These are phyloP conservation scores for Pseudogymnoascus sp. DNA, from an alignment of 2,329 filamentous ascomycete genomes.

Conservation along the genomic window DNA sequence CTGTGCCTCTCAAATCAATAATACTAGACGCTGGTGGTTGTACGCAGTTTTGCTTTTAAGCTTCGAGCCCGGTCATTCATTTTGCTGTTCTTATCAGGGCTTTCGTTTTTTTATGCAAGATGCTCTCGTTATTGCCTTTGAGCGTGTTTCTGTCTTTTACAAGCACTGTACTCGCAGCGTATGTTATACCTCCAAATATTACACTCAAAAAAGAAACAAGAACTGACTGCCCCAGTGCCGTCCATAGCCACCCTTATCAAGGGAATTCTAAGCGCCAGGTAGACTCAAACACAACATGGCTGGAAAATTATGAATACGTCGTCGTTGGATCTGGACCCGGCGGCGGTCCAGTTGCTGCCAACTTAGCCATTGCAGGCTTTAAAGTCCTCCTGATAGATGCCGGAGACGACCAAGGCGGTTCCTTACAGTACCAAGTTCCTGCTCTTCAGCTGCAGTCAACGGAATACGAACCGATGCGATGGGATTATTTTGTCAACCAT, in stretches of 20 bases:
- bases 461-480: constrained; percentile 37
- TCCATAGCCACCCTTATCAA: background rate
- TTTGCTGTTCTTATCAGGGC: background rate
- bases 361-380: constrained; percentile 41
- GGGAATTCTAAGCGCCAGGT: background rate
- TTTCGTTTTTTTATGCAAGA: background rate
- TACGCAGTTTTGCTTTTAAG: constrained; percentile 1
- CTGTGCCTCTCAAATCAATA: background rate
- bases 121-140: background rate
- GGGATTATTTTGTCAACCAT: constrained; percentile 47
- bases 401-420: constrained; percentile 39
- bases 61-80: background rate
- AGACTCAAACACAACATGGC: background rate
- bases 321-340: constrained; percentile 43
- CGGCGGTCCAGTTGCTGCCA: constrained; percentile 39
- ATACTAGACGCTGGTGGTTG: background rate
- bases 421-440: constrained; percentile 38
- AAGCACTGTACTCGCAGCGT: background rate
- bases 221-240: background rate
- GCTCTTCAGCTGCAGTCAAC: constrained; percentile 37
- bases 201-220: background rate
- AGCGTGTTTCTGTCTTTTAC: background rate
- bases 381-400: constrained; percentile 44
- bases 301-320: constrained; percentile 39
- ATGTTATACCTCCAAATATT: background rate